Percentiles rank a stretch among this genome's conserved stretches.
Evolutionary conservation across 2,329 filamentous ascomycete species (phyloP).

Genomic region (Trichoderma koningii): DNA sequence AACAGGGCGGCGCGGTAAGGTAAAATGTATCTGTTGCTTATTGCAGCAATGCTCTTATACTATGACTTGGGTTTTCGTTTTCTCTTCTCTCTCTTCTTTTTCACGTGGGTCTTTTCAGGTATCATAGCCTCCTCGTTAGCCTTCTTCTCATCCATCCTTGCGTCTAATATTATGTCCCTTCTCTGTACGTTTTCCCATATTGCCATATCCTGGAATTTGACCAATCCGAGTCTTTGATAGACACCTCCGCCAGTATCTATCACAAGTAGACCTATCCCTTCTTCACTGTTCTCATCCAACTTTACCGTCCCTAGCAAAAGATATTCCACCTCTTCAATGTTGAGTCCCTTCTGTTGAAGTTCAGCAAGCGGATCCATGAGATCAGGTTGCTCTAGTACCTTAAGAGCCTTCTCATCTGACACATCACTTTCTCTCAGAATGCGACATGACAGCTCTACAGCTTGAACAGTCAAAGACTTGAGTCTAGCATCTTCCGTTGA

Average conservation of each 20-base stretch:
- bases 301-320: not conserved
- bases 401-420: accelerated
- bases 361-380: not conserved
- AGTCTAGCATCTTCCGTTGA: not conserved
- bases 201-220: not conserved
- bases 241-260: not conserved
- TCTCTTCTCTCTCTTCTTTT: too few relatives aligned
- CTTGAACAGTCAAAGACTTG: not conserved
- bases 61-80: too few relatives aligned
- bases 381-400: not conserved
- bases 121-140: not conserved
- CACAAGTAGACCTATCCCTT: conserved; percentile 4
- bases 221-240: conserved; percentile 5
- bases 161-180: not conserved
- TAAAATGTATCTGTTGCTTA: too few relatives aligned
- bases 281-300: not conserved
- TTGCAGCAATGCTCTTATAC: too few relatives aligned
- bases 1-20: not conserved
- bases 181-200: not conserved
- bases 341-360: not conserved
- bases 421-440: not conserved
- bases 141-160: not conserved
- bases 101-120: too few relatives aligned
- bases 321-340: not conserved
- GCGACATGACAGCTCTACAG: not conserved